Evolutionary conservation across 805 yeast species (phyloP).

Genomic region (Clavispora asparagi): DNA sequence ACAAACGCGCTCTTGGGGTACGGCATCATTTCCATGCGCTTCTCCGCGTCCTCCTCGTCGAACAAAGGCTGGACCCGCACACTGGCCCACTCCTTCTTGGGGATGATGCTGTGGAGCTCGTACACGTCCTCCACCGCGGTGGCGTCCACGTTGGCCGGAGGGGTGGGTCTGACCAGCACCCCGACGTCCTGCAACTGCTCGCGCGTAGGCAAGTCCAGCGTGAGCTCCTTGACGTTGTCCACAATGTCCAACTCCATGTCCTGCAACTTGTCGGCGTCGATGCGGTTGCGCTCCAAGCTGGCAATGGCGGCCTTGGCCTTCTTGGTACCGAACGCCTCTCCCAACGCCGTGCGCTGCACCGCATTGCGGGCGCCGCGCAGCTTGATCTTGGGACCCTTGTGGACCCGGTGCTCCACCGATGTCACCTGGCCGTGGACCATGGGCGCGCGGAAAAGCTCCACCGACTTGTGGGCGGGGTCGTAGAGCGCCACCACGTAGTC

Average conservation of each 20-base stretch:
- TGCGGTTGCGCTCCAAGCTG: slow-evolving; percentile 74
- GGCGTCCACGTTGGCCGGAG: slow-evolving; percentile 72
- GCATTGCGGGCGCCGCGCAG: slow-evolving; percentile 47
- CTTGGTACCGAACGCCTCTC: slow-evolving; percentile 96
- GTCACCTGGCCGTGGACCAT: slow-evolving; percentile 58
- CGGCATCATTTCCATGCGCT: slow-evolving; percentile 58
- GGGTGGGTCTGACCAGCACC: slow-evolving; percentile 76
- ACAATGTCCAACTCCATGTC: slow-evolving; percentile 75
- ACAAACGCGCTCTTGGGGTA: slow-evolving; percentile 53
- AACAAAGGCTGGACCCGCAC: slow-evolving; percentile 62
- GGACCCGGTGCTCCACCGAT: slow-evolving; percentile 53
- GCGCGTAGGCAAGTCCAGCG: slow-evolving; percentile 69
- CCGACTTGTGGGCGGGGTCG: slow-evolving; percentile 58
- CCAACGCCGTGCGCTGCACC: slow-evolving; percentile 75
- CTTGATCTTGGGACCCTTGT: slow-evolving; percentile 60
- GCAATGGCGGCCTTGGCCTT: slow-evolving; percentile 88
- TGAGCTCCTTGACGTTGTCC: slow-evolving; percentile 67
- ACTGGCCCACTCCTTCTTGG: slow-evolving; percentile 55
- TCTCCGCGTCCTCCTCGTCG: slow-evolving; percentile 43
- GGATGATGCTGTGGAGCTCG: slow-evolving; percentile 66
- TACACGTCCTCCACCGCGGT: slow-evolving; percentile 78
- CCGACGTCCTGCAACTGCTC: slow-evolving; percentile 54
- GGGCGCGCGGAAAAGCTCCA: slow-evolving; percentile 62
- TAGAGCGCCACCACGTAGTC: slow-evolving; percentile 73
- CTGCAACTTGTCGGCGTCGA: slow-evolving; percentile 78